Evolutionary conservation across 208 protist species (phyloP).

Genomic region (Trichomonas vaginalis): DNA sequence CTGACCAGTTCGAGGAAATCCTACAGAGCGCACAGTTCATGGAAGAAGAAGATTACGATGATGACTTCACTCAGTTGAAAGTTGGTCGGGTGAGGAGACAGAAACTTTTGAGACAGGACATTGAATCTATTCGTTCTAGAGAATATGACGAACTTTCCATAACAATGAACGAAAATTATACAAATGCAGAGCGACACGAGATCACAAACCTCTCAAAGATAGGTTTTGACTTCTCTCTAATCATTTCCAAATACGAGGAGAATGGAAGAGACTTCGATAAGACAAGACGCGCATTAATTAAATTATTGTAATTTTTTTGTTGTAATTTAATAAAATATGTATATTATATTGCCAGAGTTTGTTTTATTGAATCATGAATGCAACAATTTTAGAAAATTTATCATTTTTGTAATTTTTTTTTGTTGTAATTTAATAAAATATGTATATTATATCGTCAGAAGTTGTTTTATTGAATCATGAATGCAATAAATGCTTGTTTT

Average conservation of each 20-base stretch:
- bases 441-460: no score
- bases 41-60: neutral
- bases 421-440: neutral
- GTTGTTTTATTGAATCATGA: no score
- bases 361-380: no score
- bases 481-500: no score
- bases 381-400: no score
- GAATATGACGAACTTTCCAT: neutral
- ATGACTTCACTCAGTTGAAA: neutral
- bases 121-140: neutral
- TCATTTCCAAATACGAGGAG: neutral
- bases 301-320: neutral
- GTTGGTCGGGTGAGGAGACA: neutral
- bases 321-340: neutral
- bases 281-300: neutral
- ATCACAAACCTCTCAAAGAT: neutral
- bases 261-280: neutral
- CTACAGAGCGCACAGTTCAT: neutral
- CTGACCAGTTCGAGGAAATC: no score
- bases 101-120: neutral
- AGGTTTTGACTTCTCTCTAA: neutral
- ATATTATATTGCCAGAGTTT: no score
- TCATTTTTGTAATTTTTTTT: no score
- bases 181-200: neutral
- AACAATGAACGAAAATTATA: neutral